These are phyloP conservation scores for Xylaria flabelliformis DNA, from an alignment of 495 filamentous ascomycete genomes.

Conservation along the genomic window DNA sequence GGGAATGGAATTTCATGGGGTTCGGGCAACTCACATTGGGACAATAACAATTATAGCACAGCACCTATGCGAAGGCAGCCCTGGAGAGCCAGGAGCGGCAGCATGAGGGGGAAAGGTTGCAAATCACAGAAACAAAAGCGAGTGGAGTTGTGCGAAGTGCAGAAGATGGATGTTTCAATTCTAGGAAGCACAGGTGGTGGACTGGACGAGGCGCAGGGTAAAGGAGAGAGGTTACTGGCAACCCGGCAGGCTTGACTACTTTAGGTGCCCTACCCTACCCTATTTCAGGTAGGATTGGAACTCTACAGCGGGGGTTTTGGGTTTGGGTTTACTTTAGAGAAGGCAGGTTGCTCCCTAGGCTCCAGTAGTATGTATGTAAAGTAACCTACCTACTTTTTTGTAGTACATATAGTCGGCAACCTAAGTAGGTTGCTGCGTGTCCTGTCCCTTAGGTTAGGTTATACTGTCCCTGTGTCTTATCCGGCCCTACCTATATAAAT, in stretches of 20 bases:
- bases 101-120: slow-evolving; percentile 32
- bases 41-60: slow-evolving; percentile 46
- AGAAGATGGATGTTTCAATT: slow-evolving; percentile 46
- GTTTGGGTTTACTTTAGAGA: not conserved
- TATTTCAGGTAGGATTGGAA: not conserved
- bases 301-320: not conserved
- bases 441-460: not conserved
- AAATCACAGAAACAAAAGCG: slow-evolving; percentile 41
- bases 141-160: slow-evolving; percentile 47
- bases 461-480: not conserved
- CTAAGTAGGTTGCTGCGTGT: slow-evolving; percentile 19
- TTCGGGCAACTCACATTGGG: slow-evolving; percentile 37
- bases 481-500: not conserved
- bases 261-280: slow-evolving; percentile 9
- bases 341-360: not conserved
- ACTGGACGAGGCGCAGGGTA: slow-evolving; percentile 38
- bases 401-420: not conserved
- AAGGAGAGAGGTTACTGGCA: slow-evolving; percentile 32
- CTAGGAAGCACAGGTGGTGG: slow-evolving; percentile 27
- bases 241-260: slow-evolving; percentile 8
- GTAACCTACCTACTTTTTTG: not conserved
- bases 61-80: slow-evolving; percentile 42
- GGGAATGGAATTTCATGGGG: not conserved
- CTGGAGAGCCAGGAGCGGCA: slow-evolving; percentile 51
- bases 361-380: not conserved